A percentile compares a stretch with the other conserved stretches of the same genome.
These are phyloP conservation scores for Prototheca cutis DNA, from an alignment of 163 green algal genomes.

Conservation along the genomic window DNA sequence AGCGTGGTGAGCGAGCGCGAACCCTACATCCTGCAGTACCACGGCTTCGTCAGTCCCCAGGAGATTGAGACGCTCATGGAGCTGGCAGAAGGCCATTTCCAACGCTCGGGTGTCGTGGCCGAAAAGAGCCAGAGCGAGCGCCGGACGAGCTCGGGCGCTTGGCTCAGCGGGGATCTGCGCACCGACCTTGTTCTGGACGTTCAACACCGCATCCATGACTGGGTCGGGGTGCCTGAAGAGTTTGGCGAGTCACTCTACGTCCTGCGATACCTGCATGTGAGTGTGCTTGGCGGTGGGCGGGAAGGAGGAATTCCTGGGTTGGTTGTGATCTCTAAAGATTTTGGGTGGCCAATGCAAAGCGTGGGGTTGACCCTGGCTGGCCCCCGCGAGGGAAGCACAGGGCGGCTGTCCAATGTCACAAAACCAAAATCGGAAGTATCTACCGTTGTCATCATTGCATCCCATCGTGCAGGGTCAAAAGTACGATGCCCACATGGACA, in stretches of 20 bases:
- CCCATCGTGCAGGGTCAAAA: conserved; percentile 11
- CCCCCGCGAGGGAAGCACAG: no score
- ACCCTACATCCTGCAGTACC: conserved; percentile 12
- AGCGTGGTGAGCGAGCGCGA: conserved; percentile 11
- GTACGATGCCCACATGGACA: conserved; percentile 21
- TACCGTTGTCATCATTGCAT: not conserved
- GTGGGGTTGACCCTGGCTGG: no score
- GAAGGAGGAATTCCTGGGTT: no score
- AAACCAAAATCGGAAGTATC: no score
- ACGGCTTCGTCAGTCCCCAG: conserved; percentile 11
- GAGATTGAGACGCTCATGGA: conserved; percentile 17
- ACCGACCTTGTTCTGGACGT: conserved; percentile 5
- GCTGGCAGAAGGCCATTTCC: not conserved
- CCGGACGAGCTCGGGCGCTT: conserved; percentile 17
- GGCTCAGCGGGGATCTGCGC: conserved; percentile 11
- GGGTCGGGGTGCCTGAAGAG: conserved; percentile 23
- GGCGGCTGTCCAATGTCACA: no score
- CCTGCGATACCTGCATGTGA: conserved; percentile 24
- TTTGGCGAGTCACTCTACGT: conserved; percentile 40
- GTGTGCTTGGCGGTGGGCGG: no score
- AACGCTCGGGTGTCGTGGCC: conserved; percentile 4
- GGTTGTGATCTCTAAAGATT: no score
- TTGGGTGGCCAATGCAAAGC: no score
- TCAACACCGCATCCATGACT: conserved; percentile 26
- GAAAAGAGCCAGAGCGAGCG: conserved; percentile 5